Evolutionary conservation across 805 yeast genomes (phyloP).

Genomic region (Myxozyma melibiosi): DNA sequence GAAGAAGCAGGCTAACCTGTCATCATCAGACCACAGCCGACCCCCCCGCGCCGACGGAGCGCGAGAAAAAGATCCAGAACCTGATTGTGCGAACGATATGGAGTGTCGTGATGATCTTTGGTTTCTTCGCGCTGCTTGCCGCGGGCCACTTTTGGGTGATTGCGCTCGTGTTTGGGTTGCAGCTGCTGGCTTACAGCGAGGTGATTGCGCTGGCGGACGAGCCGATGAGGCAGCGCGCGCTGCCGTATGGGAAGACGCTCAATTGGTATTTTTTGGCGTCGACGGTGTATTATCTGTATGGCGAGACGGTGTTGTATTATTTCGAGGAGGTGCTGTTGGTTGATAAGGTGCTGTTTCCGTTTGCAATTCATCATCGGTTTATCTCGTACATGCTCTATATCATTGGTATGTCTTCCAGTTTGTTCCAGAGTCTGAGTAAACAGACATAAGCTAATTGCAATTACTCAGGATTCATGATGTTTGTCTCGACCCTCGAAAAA

Average conservation of each 20-base stretch:
- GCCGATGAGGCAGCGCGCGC: slow-evolving; percentile 75
- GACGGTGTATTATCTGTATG: slow-evolving; percentile 88
- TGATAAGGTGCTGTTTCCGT: slow-evolving; percentile 55
- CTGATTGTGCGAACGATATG: slow-evolving; percentile 86
- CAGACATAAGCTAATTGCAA: background rate
- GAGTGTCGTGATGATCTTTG: slow-evolving; percentile 87
- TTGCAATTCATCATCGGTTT: slow-evolving; percentile 79
- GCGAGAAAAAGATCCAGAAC: slow-evolving; percentile 73
- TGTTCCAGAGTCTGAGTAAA: too few relatives aligned
- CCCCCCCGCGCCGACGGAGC: slow-evolving; percentile 43
- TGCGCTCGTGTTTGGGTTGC: slow-evolving; percentile 67
- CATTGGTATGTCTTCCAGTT: slow-evolving; percentile 18
- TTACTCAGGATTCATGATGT: slow-evolving; percentile 75
- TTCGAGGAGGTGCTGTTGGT: slow-evolving; percentile 57
- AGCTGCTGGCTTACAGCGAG: slow-evolving; percentile 84
- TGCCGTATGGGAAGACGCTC: slow-evolving; percentile 54
- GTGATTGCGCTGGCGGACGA: slow-evolving; percentile 84
- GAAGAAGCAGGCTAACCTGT: background rate
- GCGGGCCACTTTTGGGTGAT: slow-evolving; percentile 87
- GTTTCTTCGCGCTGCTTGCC: slow-evolving; percentile 67
- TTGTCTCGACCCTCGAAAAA: slow-evolving; percentile 84
- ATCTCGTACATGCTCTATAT: slow-evolving; percentile 76
- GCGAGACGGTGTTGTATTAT: slow-evolving; percentile 74
- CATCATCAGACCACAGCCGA: background rate
- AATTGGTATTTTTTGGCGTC: slow-evolving; percentile 62